Base-by-base conservation (phyloP, 2,329 filamentous ascomycete genomes). In the Trichoderma cornu-damae region DNA sequence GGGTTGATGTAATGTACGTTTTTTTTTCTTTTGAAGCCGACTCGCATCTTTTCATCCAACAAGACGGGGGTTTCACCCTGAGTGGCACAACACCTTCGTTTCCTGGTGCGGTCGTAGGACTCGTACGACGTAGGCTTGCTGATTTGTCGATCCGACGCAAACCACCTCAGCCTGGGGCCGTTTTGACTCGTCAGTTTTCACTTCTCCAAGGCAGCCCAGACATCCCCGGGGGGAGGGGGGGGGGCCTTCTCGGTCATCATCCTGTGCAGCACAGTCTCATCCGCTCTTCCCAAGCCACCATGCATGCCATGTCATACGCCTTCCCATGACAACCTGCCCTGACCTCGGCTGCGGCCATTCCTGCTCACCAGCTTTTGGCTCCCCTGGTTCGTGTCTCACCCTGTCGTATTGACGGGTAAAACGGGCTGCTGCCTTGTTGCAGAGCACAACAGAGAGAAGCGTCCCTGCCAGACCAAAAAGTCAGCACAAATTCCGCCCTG, bases 131-230 rank as follows among this genome's bases (percentile, higher is more conserved):
- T 40, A 32, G 24, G 35, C 44, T 48, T 32, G 26, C 44, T 34
- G 44, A 30, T 20, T 35, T 14, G 42, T 28, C 12, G 40, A 30
- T 11, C n/a, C 22, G 20, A n/a, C n/a, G n/a, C n/a, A n/a, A 32
- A 28, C 26, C n/a, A 16, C 26, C 44, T 43, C 28, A 53, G 40
- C 8, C 20, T 48, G 26, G 37, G 35, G 30, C 26, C 32, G 34
- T 42, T 43, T n/a, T 50, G 54, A 57, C 54, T 57, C 46, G 54
- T 57, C 54, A 57, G 54, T 43, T 57, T 57, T 57, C 44, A 49
- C 40, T 49, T 49, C 42, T 57, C 54, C 44, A 40, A 42, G 54
- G 54, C 54, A 32, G 54, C 24, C n/a, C 43, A 3, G 34, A 16
- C 32, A n/a, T n/a, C n/a, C n/a, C n/a, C n/a, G n/a, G n/a, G n/a